Conservation (phyloP, 306 rosid species). For the Prunus mira region DNA sequence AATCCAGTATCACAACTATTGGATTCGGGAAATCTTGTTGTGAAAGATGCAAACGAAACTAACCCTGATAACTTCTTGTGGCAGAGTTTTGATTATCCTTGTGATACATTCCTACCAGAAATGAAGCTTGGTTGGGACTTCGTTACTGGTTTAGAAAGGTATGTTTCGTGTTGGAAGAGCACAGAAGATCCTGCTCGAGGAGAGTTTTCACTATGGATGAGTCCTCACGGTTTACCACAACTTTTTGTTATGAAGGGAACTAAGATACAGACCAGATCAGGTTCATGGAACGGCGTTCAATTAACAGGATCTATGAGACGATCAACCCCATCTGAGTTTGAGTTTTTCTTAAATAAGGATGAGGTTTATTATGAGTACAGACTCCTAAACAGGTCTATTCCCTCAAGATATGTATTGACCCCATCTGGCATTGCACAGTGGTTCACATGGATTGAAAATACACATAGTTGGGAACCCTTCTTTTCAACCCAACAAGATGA, state of each 20-base stretch:
- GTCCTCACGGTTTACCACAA: slow-evolving; percentile 16
- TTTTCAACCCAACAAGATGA: neutral
- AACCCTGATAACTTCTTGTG: slow-evolving; percentile 20
- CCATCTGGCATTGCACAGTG: slow-evolving; percentile 12
- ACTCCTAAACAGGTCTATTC: slow-evolving; percentile 23
- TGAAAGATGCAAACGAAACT: slow-evolving; percentile 17
- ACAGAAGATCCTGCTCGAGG: slow-evolving; percentile 50
- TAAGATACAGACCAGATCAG: slow-evolving; percentile 2
- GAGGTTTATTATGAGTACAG: slow-evolving; percentile 35
- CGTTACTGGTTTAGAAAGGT: slow-evolving; percentile 21
- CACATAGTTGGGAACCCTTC: neutral
- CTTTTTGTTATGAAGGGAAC: slow-evolving; percentile 30
- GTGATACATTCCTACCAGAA: slow-evolving; percentile 3
- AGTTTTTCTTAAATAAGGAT: neutral
- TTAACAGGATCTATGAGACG: neutral
- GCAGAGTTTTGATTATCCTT: slow-evolving; percentile 40
- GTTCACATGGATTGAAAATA: slow-evolving; percentile 6
- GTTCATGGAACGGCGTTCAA: neutral
- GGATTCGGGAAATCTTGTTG: slow-evolving; percentile 26
- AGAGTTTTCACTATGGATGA: slow-evolving; percentile 18
- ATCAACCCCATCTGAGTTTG: no score
- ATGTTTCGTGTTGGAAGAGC: slow-evolving; percentile 34
- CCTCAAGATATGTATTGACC: slow-evolving; percentile 44
- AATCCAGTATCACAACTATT: slow-evolving; percentile 24
- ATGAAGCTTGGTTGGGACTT: slow-evolving; percentile 43